Evolutionary conservation across 106 monocot species (phyloP), one percentile per base, ranked within the genome.

Genomic region (Gastrodia elata): DNA sequence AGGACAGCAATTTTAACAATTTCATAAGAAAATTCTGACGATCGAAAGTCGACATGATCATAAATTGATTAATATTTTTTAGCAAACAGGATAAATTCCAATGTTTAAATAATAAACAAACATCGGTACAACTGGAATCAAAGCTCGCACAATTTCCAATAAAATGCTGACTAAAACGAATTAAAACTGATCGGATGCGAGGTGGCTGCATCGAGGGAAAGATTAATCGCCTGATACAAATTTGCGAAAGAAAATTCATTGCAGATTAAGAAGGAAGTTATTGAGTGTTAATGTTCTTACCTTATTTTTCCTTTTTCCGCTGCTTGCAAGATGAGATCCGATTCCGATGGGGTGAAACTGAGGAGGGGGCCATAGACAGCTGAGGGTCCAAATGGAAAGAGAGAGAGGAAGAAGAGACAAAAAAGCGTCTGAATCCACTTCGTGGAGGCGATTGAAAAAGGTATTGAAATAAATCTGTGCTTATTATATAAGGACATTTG

Each of bases 131-230:
- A 52, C 18, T n/a, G 52, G 52, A 52, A 52, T 52, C 4, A n/a
- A 52, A 11, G 22, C 52, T 52, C 20, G 52, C 52, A 22, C 52
- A 52, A 52, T 4, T 52, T 52, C 52, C 52, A 52, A 52, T 52
- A n/a, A 52, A 52, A 52, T n/a, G n/a, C 52, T 52, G 52, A 52
- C 52, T n/a, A 22, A 52, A 52, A 52, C 52, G 52, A 52, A 52
- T 52, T 22, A 52, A 52, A 52, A 7, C 52, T 52, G 52, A 52
- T 52, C 61, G 30, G 1, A 61, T 28, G 30, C 13, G 30, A 61
- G 61, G 13, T 61, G n/a, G n/a, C n/a, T n/a, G 7, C 6, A 52
- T 52, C 22, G 52, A 52, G 18, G n/a, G 2, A n/a, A n/a, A n/a
- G n/a, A 52, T 52, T 52, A 52, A 52, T 52, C 52, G 48, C 48